These are phyloP conservation scores for Yarrowia sp. DNA, from an alignment of 805 yeast species.

Conservation along the genomic window DNA sequence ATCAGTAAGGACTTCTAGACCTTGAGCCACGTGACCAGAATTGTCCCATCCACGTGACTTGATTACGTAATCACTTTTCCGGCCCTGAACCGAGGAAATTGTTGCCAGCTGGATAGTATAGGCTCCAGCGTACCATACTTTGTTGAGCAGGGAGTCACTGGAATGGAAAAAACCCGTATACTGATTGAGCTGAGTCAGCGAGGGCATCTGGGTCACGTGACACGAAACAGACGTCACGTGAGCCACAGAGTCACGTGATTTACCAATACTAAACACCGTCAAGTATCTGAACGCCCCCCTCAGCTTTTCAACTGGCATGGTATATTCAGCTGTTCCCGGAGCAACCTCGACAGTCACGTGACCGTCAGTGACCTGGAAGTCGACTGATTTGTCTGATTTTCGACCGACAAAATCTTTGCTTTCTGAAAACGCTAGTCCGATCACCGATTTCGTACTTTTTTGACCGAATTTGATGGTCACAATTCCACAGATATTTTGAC, in stretches of 20 bases:
- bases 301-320: not conserved
- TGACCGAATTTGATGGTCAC: not conserved
- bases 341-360: not conserved
- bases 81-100: not conserved
- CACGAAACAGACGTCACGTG: not conserved
- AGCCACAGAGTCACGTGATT: not conserved
- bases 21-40: not conserved
- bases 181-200: not conserved
- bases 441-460: not conserved
- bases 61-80: not conserved
- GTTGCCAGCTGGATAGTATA: slow-evolving; percentile 3
- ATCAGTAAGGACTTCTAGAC: slow-evolving; percentile 4
- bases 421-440: slow-evolving; percentile 7
- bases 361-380: not conserved
- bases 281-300: not conserved
- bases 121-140: slow-evolving; percentile 14
- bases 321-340: not conserved
- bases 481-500: slow-evolving; percentile 2
- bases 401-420: not conserved
- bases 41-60: slow-evolving; percentile 2
- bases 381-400: slow-evolving; percentile 14
- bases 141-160: not conserved
- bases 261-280: not conserved
- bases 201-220: slow-evolving; percentile 16
- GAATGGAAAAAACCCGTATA: slow-evolving; percentile 5